Evolutionary conservation across 257 asterid species (phyloP), one percentile per base, ranked within the genome.

Genomic region (Datura wrightii): DNA sequence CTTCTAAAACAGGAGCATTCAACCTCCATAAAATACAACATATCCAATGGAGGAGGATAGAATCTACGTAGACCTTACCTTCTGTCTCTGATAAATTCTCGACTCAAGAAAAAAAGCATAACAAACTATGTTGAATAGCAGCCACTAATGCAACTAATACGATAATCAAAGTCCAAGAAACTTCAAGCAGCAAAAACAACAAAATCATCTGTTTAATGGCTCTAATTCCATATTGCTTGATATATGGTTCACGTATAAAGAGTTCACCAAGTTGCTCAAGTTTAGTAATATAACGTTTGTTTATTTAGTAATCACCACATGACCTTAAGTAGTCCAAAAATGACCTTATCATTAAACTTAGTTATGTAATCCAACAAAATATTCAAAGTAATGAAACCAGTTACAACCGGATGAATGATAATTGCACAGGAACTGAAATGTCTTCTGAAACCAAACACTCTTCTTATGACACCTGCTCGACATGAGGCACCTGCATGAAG

Each of bases 401-500:
- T 10, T 46, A n/a, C 55, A 71, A 71, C 5, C 1, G n/a, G 39
- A 44, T 71, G 10, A 44, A 71, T 42, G 79, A 42, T 10, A n/a
- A 71, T 71, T 42, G 55, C 55, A 18, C 16, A 70, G 56, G 58
- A 46, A 72, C 80, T 72, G 18, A 44, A 44, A 44, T 46, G 56
- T 72, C 59, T 72, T 46, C 59, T 19, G 59, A 72, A 31, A 72
- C 11, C 41, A 72, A 39, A 48, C 42, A 48, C 24, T 24, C 46
- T 76, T 76, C 31, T 62, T 63, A 80, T 0, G 88, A 88, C 55
- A 79, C 85, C 85, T 87, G 88, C 88, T 91, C 88, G 54, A 72
- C 85, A 50, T 91, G 93, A 41, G 98, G 97, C n/a, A 83, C 85
- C 87, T 87, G 89, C 94, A 92, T 91, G 90, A 91, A 91, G 76